A percentile compares a stretch with the other conserved stretches of the same genome.
phyloP scores from a whole-genome alignment of 2,329 filamentous ascomycete species.

The Cladophialophora carrionii region DNA sequence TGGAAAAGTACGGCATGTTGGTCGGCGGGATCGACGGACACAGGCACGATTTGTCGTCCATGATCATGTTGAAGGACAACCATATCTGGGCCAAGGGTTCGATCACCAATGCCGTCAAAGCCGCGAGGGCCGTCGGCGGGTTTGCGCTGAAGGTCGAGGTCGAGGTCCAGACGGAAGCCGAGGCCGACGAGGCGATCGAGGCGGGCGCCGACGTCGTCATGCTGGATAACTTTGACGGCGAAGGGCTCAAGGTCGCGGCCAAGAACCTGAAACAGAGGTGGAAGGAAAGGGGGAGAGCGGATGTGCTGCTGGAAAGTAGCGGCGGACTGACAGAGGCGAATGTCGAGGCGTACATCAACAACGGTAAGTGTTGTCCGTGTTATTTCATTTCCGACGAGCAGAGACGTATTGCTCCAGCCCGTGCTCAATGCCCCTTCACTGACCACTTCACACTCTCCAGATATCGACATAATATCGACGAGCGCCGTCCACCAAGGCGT shows the following conservation, averaged over 20 bases:
- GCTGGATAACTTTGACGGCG: constrained; percentile 90
- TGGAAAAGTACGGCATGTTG: constrained; percentile 98
- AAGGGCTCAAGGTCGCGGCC: constrained; percentile 75
- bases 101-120: constrained; percentile 81
- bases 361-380: constrained; percentile 56
- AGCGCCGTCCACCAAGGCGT: constrained; percentile 97
- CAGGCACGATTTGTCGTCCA: constrained; percentile 84
- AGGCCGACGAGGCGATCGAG: constrained; percentile 86
- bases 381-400: not conserved
- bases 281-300: constrained; percentile 64
- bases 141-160: constrained; percentile 96
- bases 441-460: constrained; percentile 49
- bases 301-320: constrained; percentile 87
- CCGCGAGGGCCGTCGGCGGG: constrained; percentile 80
- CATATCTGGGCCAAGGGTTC: constrained; percentile 78
- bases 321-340: constrained; percentile 87
- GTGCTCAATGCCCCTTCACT: not conserved
- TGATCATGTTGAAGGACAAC: constrained; percentile 99
- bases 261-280: constrained; percentile 76
- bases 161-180: constrained; percentile 83
- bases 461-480: constrained; percentile 94
- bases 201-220: constrained; percentile 95
- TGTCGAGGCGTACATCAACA: constrained; percentile 76
- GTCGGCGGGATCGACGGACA: constrained; percentile 91
- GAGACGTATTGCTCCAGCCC: not conserved